Conservation (phyloP, 768 basidiomycete species). For the Tylopilus subfusipes region DNA sequence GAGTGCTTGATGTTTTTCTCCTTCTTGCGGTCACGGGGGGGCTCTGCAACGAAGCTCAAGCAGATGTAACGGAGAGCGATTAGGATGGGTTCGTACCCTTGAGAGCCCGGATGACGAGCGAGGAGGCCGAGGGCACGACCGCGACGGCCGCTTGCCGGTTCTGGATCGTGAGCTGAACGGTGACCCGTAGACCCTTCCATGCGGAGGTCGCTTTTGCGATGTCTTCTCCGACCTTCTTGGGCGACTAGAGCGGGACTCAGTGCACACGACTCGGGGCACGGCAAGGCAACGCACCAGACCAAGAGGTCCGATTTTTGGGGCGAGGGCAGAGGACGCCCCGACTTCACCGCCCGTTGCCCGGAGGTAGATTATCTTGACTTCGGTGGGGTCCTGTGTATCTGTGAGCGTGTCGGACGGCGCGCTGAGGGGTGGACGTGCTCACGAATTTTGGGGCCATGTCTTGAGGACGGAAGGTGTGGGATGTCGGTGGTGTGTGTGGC, state of each 20-base stretch:
- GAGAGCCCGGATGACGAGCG: constrained; percentile 95
- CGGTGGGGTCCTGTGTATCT: constrained; percentile 82
- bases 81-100: constrained; percentile 68
- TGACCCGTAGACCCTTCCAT: constrained; percentile 99
- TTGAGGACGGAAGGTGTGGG: constrained; percentile 14
- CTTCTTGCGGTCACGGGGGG: constrained; percentile 99
- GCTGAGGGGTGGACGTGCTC: constrained; percentile 19
- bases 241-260: constrained; percentile 60
- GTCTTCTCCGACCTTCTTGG: constrained; percentile 99
- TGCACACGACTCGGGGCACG: neutral
- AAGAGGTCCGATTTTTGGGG: constrained; percentile 99
- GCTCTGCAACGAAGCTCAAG: constrained; percentile 54
- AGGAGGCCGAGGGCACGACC: constrained; percentile 95
- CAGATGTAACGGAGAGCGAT: neutral
- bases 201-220: constrained; percentile 97
- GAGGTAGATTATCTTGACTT: constrained; percentile 99
- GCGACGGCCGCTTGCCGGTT: constrained; percentile 98
- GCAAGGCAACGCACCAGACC: constrained; percentile 73
- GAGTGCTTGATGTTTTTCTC: constrained; percentile 99
- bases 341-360: constrained; percentile 99
- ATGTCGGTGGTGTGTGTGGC: neutral
- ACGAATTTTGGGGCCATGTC: constrained; percentile 82
- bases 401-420: neutral
- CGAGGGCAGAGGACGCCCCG: constrained; percentile 96
- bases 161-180: constrained; percentile 98